These are phyloP conservation scores for Erodium maritimum DNA, from an alignment of 345 rosid genomes.

Conservation along the genomic window DNA sequence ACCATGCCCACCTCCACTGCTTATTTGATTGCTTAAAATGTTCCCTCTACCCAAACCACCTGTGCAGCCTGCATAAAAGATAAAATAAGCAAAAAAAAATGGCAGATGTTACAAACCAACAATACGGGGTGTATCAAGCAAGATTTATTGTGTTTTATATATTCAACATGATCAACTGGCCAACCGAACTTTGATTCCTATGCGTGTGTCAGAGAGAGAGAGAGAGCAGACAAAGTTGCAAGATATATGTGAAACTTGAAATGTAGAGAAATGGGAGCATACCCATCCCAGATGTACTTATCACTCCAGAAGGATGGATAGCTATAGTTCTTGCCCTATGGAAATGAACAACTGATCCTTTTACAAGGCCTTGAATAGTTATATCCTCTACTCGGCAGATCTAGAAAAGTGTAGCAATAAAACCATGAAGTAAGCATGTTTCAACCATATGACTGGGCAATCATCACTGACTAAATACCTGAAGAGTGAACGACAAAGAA, in stretches of 20 bases:
- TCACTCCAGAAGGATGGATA: slow-evolving; percentile 62
- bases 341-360: slow-evolving; percentile 95
- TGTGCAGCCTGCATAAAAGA: slow-evolving; percentile 60
- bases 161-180: not conserved
- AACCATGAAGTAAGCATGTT: slow-evolving; percentile 15
- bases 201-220: no score
- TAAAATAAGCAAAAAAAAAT: slow-evolving; percentile 3
- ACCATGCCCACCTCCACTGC: slow-evolving; percentile 99
- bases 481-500: slow-evolving; percentile 89
- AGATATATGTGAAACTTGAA: not conserved
- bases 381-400: slow-evolving; percentile 97
- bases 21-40: slow-evolving; percentile 50
- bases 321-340: slow-evolving; percentile 78
- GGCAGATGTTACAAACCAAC: not conserved
- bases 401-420: slow-evolving; percentile 31
- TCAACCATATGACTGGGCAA: slow-evolving; percentile 9
- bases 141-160: not conserved
- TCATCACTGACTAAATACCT: slow-evolving; percentile 36
- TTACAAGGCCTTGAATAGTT: slow-evolving; percentile 63
- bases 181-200: not conserved
- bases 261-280: slow-evolving; percentile 3
- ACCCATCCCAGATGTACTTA: slow-evolving; percentile 89
- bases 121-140: not conserved
- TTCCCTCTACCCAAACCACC: slow-evolving; percentile 88
- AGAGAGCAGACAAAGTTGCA: not conserved